Percentiles rank a stretch among this genome's conserved stretches.
phyloP scores from a whole-genome alignment of 2,329 filamentous ascomycete species.

The Sclerotinia sclerotiorum region DNA sequence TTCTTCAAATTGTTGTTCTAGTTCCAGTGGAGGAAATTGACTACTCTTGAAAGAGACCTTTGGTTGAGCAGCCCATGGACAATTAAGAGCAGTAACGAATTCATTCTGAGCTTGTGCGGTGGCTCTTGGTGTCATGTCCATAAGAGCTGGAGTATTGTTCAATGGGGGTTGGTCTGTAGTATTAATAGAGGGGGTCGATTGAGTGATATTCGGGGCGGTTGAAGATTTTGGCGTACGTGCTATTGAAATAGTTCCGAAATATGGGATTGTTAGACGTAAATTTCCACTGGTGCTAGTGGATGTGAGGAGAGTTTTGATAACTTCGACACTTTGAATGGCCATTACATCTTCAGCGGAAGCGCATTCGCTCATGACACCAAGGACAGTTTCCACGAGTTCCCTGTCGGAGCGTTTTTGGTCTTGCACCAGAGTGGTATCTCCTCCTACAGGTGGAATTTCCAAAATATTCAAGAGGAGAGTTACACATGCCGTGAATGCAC shows the following conservation, averaged over 20 bases:
- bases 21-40: slow-evolving; percentile 28
- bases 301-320: slow-evolving; percentile 37
- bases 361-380: slow-evolving; percentile 32
- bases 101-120: background rate
- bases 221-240: slow-evolving; percentile 21
- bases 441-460: slow-evolving; percentile 25
- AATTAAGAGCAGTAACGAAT: background rate
- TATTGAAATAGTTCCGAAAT: slow-evolving; percentile 39
- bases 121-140: background rate
- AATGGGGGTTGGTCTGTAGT: background rate
- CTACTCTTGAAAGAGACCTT: slow-evolving; percentile 34
- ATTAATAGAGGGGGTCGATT: background rate
- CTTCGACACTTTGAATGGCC: slow-evolving; percentile 36
- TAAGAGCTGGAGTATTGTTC: background rate
- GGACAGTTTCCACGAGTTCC: slow-evolving; percentile 31
- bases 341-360: slow-evolving; percentile 30
- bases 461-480: slow-evolving; percentile 36
- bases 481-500: slow-evolving; percentile 36
- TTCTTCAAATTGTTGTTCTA: slow-evolving; percentile 30
- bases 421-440: slow-evolving; percentile 25
- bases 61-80: slow-evolving; percentile 22
- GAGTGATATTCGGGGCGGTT: background rate
- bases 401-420: slow-evolving; percentile 32
- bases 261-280: slow-evolving; percentile 39
- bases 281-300: slow-evolving; percentile 28